Conservation (phyloP, 495 filamentous ascomycete species). For the Aspergillus ellipticus region DNA sequence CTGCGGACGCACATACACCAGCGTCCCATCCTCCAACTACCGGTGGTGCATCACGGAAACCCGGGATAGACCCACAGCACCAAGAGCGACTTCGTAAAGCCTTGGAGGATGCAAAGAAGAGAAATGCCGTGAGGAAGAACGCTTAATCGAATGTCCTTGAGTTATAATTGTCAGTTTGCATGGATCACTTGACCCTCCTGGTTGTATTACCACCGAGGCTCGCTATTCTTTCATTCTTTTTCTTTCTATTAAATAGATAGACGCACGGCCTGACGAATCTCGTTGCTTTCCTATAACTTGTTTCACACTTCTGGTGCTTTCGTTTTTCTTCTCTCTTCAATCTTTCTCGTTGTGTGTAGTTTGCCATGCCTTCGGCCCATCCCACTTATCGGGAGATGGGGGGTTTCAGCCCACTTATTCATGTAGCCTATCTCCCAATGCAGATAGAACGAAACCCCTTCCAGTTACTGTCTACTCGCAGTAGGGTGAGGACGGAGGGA, state of each 20-base stretch:
- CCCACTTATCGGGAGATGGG: not conserved
- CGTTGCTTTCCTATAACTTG: too few species aligned
- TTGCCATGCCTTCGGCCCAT: not conserved
- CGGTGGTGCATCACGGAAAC: slow-evolving; percentile 8
- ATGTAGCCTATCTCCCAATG: not conserved
- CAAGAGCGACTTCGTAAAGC: slow-evolving; percentile 45
- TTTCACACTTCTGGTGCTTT: too few species aligned
- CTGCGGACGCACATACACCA: slow-evolving; percentile 17
- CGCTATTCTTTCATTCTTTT: too few species aligned
- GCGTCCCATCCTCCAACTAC: slow-evolving; percentile 19
- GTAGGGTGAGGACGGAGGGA: not conserved
- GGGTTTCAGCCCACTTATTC: not conserved
- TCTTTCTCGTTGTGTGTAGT: too few species aligned
- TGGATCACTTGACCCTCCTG: too few species aligned
- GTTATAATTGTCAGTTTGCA: not conserved
- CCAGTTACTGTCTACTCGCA: not conserved
- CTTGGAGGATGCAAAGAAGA: slow-evolving; percentile 47
- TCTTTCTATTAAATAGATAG: too few species aligned
- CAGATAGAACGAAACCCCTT: not conserved
- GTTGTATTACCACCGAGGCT: too few species aligned
- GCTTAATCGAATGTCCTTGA: not conserved
- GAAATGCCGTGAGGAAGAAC: slow-evolving; percentile 40
- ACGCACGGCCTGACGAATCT: too few species aligned
- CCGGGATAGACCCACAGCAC: slow-evolving; percentile 34
- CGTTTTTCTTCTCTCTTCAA: too few species aligned